Conservation (phyloP, 2,329 filamentous ascomycete species). For the Pseudogymnoascus sp. region DNA sequence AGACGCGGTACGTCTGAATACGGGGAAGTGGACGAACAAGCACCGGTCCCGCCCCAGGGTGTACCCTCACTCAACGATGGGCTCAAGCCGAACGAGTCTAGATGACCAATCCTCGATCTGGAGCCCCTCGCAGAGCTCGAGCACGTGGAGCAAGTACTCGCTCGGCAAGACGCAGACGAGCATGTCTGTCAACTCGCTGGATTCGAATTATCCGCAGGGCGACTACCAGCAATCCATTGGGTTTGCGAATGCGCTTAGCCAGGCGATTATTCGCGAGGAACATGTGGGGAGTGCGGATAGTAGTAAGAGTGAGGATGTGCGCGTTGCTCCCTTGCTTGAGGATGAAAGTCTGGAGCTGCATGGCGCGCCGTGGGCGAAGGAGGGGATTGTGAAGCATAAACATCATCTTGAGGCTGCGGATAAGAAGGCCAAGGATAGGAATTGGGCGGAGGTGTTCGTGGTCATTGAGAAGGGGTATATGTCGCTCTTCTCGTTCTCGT, state of each 20-base stretch:
- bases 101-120: conserved; percentile 86
- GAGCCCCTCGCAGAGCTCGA: conserved; percentile 81
- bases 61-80: conserved; percentile 71
- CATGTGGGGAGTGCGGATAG: conserved; percentile 44
- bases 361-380: conserved; percentile 96
- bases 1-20: conserved; percentile 34
- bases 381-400: conserved; percentile 92
- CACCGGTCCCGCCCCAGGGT: conserved; percentile 72
- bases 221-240: conserved; percentile 96
- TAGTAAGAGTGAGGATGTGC: conserved; percentile 30
- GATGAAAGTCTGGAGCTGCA: conserved; percentile 87
- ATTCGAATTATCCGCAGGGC: conserved; percentile 63
- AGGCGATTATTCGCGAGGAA: conserved; percentile 92
- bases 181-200: conserved; percentile 86
- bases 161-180: conserved; percentile 84
- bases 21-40: conserved; percentile 70
- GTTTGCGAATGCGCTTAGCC: conserved; percentile 91
- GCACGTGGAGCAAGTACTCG: conserved; percentile 91
- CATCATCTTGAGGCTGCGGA: conserved; percentile 87
- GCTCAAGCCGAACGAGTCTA: conserved; percentile 86
- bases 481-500: conserved; percentile 86
- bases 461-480: conserved; percentile 93
- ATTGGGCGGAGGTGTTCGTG: conserved; percentile 92
- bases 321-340: conserved; percentile 63
- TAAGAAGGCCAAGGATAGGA: conserved; percentile 86